Percentiles rank a stretch among this genome's conserved stretches.
Evolutionary conservation across 2,329 filamentous ascomycete species (phyloP).

Genomic region (Xylariaceae sp.): DNA sequence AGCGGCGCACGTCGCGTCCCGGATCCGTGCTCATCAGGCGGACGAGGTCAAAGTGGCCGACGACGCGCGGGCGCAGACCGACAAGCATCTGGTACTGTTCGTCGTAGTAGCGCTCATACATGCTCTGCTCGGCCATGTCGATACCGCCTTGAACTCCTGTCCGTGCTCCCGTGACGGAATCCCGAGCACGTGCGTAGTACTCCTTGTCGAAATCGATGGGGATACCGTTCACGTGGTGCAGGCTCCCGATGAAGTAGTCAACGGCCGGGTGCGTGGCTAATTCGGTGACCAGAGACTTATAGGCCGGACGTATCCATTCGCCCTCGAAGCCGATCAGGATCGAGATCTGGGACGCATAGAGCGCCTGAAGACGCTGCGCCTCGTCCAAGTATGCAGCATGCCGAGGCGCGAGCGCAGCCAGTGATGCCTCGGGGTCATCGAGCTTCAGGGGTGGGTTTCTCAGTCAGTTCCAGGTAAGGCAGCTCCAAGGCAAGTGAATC

Average conservation of each 20-base stretch:
- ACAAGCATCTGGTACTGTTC: slow-evolving; percentile 76
- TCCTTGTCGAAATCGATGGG: slow-evolving; percentile 81
- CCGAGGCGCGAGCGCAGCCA: slow-evolving; percentile 45
- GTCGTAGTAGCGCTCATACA: slow-evolving; percentile 85
- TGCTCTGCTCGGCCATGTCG: slow-evolving; percentile 53
- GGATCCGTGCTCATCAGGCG: slow-evolving; percentile 70
- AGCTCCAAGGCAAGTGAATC: too few relatives aligned
- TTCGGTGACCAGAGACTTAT: slow-evolving; percentile 49
- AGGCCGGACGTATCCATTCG: slow-evolving; percentile 78
- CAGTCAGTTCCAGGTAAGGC: too few relatives aligned
- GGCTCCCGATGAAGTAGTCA: slow-evolving; percentile 88
- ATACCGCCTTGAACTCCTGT: not conserved
- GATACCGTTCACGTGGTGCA: slow-evolving; percentile 81
- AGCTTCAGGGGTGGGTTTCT: slow-evolving; percentile 37
- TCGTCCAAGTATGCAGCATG: slow-evolving; percentile 71
- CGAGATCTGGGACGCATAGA: slow-evolving; percentile 66
- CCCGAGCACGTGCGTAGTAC: slow-evolving; percentile 61
- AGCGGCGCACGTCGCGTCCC: slow-evolving; percentile 51
- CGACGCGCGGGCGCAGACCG: slow-evolving; percentile 65
- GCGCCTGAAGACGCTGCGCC: slow-evolving; percentile 63
- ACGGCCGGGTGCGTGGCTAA: slow-evolving; percentile 58
- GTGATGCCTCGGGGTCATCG: slow-evolving; percentile 42
- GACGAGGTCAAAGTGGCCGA: slow-evolving; percentile 93
- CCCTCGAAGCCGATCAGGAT: slow-evolving; percentile 87
- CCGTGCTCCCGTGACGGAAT: slow-evolving; percentile 20